Conservation (phyloP, 2,329 filamentous ascomycete species). For the Lasiodiplodia gonubiensis region DNA sequence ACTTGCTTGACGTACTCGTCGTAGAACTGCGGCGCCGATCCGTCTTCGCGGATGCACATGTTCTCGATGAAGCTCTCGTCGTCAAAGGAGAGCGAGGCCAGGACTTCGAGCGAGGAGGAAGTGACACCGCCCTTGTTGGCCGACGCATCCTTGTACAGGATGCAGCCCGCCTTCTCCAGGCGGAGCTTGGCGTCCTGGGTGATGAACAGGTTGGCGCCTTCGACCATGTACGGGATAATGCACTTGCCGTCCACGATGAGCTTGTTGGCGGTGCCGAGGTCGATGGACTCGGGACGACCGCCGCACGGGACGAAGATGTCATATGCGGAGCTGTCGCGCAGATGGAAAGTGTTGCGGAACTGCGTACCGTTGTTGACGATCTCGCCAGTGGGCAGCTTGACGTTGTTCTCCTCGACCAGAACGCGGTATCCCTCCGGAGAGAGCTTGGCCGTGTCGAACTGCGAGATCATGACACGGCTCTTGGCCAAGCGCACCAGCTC, state of each 20-base stretch:
- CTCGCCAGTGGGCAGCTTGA: constrained; percentile 88
- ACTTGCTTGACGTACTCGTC: constrained; percentile 89
- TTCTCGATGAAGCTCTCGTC: constrained; percentile 85
- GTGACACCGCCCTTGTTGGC: constrained; percentile 99
- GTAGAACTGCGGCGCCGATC: constrained; percentile 87
- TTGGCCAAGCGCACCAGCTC: constrained; percentile 87
- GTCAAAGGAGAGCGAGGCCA: constrained; percentile 93
- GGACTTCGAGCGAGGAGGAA: constrained; percentile 92
- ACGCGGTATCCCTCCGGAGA: constrained; percentile 89
- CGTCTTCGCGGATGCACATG: constrained; percentile 86
- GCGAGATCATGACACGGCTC: constrained; percentile 83
- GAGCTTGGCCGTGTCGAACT: constrained; percentile 85
- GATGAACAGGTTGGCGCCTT: constrained; percentile 98
- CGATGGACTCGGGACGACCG: constrained; percentile 94
- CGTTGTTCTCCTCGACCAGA: constrained; percentile 86
- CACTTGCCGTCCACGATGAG: constrained; percentile 90
- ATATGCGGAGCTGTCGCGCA: constrained; percentile 72
- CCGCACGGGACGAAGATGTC: constrained; percentile 96
- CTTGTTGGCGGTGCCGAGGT: constrained; percentile 83
- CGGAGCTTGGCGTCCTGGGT: constrained; percentile 97
- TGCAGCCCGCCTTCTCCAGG: constrained; percentile 91
- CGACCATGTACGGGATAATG: constrained; percentile 90
- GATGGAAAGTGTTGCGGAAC: constrained; percentile 97
- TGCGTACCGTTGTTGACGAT: constrained; percentile 86
- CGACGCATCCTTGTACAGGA: constrained; percentile 96